Conservation (phyloP, 495 filamentous ascomycete genomes). For the Penicillium dipodomyicola region DNA sequence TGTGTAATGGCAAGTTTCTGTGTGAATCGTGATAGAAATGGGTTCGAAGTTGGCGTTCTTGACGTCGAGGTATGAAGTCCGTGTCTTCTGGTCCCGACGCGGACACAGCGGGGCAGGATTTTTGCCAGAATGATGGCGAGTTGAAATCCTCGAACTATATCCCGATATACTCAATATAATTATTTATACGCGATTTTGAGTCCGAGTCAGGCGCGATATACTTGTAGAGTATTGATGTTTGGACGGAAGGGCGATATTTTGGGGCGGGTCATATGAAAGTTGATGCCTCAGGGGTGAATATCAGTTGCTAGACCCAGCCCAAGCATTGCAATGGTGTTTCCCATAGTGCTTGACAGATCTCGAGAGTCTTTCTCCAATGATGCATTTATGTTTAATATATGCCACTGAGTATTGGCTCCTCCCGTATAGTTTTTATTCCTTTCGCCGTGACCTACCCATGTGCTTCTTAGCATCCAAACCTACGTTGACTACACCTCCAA, state of each 20-base stretch:
- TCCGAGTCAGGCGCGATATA: background rate
- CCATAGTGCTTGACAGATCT: too few relatives aligned
- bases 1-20: background rate
- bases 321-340: background rate
- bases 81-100: slow-evolving; percentile 10
- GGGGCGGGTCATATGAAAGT: background rate
- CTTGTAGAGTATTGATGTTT: background rate
- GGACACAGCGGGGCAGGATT: slow-evolving; percentile 3
- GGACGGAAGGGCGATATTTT: background rate
- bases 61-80: slow-evolving; percentile 4
- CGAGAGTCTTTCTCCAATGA: too few relatives aligned
- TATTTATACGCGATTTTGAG: background rate
- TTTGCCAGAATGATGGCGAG: slow-evolving; percentile 16
- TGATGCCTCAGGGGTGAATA: slow-evolving; percentile 1
- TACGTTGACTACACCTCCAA: too few relatives aligned
- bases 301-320: background rate
- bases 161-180: background rate
- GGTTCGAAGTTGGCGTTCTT: background rate
- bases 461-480: too few relatives aligned
- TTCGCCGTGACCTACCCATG: too few relatives aligned
- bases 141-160: background rate
- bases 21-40: background rate
- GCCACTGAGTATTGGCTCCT: too few relatives aligned
- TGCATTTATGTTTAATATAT: too few relatives aligned
- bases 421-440: too few relatives aligned